phyloP scores from a whole-genome alignment of 495 filamentous ascomycete species.

The Podospora fimiseda region DNA sequence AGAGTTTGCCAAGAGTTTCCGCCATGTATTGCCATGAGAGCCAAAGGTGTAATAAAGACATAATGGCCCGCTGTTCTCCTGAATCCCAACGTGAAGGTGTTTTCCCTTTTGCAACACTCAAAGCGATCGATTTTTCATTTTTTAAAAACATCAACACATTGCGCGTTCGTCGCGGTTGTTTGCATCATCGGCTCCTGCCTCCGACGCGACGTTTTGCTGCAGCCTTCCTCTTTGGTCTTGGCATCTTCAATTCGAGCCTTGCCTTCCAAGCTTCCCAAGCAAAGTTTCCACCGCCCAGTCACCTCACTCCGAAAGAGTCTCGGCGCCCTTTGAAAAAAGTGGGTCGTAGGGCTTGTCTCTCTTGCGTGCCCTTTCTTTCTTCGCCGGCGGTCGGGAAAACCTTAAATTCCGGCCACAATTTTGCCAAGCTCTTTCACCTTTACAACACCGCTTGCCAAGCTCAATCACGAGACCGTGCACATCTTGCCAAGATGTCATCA shows the following conservation, averaged over 20 bases:
- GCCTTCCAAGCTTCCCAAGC: neutral
- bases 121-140: slow-evolving; percentile 13
- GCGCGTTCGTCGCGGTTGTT: neutral
- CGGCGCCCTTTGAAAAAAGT: slow-evolving; percentile 17
- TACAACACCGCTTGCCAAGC: neutral
- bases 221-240: slow-evolving; percentile 10
- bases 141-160: neutral
- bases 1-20: slow-evolving; percentile 39
- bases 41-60: slow-evolving; percentile 41
- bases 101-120: slow-evolving; percentile 22
- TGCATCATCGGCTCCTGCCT: neutral
- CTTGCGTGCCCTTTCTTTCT: neutral
- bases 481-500: slow-evolving; percentile 13
- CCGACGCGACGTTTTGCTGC: slow-evolving; percentile 4
- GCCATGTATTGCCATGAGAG: slow-evolving; percentile 40
- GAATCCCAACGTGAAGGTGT: slow-evolving; percentile 28
- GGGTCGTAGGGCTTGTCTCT: slow-evolving; percentile 16
- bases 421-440: neutral
- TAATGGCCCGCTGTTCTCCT: slow-evolving; percentile 34
- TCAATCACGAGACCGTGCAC: slow-evolving; percentile 1
- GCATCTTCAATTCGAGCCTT: neutral
- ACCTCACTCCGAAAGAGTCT: slow-evolving; percentile 10
- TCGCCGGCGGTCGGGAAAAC: no score
- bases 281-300: slow-evolving; percentile 1
- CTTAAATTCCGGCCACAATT: no score